Evolutionary conservation across 352 stramenopile genomes (phyloP).

Genomic region (Salisapilia sapeloensis): DNA sequence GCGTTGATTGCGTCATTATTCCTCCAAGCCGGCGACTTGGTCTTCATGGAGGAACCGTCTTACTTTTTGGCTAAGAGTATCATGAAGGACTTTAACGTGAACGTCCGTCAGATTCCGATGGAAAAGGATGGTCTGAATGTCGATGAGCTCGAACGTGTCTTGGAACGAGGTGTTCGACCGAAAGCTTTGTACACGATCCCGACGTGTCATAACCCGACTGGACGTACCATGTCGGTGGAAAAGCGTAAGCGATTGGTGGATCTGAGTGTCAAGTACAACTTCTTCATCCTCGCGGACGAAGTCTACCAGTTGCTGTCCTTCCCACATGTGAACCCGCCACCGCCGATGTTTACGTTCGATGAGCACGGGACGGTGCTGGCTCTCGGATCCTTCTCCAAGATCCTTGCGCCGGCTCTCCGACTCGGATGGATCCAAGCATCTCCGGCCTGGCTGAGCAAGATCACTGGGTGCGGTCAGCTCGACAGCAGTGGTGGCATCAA

Average conservation of each 20-base stretch:
- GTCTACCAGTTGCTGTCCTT: conserved; percentile 93
- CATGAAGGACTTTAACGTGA: conserved; percentile 89
- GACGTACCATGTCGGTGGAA: conserved; percentile 61
- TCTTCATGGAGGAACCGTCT: conserved; percentile 87
- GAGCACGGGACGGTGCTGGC: conserved; percentile 67
- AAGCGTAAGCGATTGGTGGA: conserved; percentile 79
- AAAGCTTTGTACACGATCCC: conserved; percentile 92
- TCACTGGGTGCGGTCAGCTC: conserved; percentile 79
- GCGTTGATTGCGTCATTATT: conserved; percentile 81
- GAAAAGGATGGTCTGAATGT: conserved; percentile 76
- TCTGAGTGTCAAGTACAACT: conserved; percentile 79
- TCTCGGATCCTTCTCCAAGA: conserved; percentile 92
- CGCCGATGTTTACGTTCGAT: conserved; percentile 76
- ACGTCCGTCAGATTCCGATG: conserved; percentile 82
- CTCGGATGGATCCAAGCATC: conserved; percentile 79
- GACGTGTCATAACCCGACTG: conserved; percentile 91
- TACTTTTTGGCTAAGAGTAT: conserved; percentile 90
- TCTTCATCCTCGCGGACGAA: conserved; percentile 87
- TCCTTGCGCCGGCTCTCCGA: conserved; percentile 83
- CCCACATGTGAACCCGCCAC: conserved; percentile 60
- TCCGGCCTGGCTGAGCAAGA: conserved; percentile 43
- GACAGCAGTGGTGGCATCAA: conserved; percentile 87
- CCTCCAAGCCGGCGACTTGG: conserved; percentile 74
- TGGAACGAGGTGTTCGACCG: conserved; percentile 53
- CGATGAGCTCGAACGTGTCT: conserved; percentile 71